phyloP scores from a whole-genome alignment of 1,284 basidiomycete genomes.

The Marasmius oreades region DNA sequence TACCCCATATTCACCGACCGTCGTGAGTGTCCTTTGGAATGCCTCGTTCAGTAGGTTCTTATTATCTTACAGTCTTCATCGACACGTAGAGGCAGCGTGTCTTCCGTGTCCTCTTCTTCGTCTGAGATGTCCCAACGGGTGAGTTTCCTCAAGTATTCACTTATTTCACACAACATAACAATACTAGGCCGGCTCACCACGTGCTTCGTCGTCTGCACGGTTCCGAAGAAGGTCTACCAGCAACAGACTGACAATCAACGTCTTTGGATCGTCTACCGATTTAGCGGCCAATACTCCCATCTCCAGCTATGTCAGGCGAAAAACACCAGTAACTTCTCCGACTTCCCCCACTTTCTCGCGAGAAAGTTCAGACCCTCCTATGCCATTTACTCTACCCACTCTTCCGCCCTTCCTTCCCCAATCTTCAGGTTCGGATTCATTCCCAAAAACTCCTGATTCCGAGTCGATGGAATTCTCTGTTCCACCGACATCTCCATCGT shows the following conservation, averaged over 20 bases:
- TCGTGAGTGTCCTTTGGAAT: slow-evolving; percentile 39
- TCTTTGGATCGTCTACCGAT: slow-evolving; percentile 42
- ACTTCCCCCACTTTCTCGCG: slow-evolving; percentile 60
- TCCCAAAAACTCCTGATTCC: slow-evolving; percentile 36
- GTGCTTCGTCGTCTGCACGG: slow-evolving; percentile 39
- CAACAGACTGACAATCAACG: slow-evolving; percentile 38
- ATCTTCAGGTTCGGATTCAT: slow-evolving; percentile 36
- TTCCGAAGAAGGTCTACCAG: slow-evolving; percentile 28
- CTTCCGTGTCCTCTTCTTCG: slow-evolving; percentile 38
- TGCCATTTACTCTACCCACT: slow-evolving; percentile 56
- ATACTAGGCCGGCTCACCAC: slow-evolving; percentile 42
- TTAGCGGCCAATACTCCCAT: slow-evolving; percentile 61
- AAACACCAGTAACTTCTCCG: slow-evolving; percentile 69
- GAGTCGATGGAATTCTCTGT: slow-evolving; percentile 19
- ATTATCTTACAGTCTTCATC: slow-evolving; percentile 27
- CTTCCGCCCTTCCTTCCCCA: slow-evolving; percentile 45
- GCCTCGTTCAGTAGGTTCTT: slow-evolving; percentile 10
- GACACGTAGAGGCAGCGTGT: slow-evolving; percentile 38
- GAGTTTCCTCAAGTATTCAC: slow-evolving; percentile 4
- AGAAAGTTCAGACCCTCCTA: slow-evolving; percentile 36
- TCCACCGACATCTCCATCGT: not conserved
- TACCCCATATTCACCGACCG: slow-evolving; percentile 58
- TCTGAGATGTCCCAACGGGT: slow-evolving; percentile 31
- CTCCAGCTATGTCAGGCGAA: slow-evolving; percentile 71
- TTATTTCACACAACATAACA: too few relatives aligned